Percentiles rank a stretch among this genome's conserved stretches.
phyloP scores from a whole-genome alignment of 2,329 filamentous ascomycete species.

The Fusarium coicis region DNA sequence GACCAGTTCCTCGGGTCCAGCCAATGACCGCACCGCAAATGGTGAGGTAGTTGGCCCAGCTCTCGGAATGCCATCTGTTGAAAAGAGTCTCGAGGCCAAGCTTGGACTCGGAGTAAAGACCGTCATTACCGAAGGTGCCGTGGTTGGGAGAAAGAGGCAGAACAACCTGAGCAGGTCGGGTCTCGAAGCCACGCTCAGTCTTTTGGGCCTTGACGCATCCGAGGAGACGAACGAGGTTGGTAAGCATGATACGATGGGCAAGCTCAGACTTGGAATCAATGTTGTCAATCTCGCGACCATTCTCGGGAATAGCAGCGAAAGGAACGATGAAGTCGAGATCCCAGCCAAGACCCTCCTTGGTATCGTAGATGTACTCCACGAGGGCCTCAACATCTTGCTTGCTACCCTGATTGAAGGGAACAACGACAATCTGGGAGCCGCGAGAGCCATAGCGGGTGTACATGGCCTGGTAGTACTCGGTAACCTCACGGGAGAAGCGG shows the following conservation, averaged over 20 bases:
- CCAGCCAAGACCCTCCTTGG: slow-evolving; percentile 97
- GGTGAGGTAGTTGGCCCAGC: slow-evolving; percentile 96
- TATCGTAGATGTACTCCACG: slow-evolving; percentile 94
- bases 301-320: slow-evolving; percentile 97
- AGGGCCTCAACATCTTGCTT: slow-evolving; percentile 97
- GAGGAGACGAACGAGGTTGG: slow-evolving; percentile 91
- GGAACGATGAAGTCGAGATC: slow-evolving; percentile 96
- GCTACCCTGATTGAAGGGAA: slow-evolving; percentile 98
- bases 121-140: slow-evolving; percentile 97
- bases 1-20: slow-evolving; percentile 97
- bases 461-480: slow-evolving; percentile 99
- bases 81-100: slow-evolving; percentile 96
- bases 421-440: slow-evolving; percentile 95
- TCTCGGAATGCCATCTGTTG: slow-evolving; percentile 98
- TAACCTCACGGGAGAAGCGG: slow-evolving; percentile 95
- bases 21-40: slow-evolving; percentile 98
- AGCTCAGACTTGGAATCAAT: slow-evolving; percentile 98
- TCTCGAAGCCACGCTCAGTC: slow-evolving; percentile 87
- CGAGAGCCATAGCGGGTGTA: slow-evolving; percentile 93
- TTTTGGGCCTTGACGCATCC: slow-evolving; percentile 94
- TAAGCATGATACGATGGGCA: slow-evolving; percentile 98
- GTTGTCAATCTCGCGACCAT: slow-evolving; percentile 94
- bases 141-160: slow-evolving; percentile 97
- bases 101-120: slow-evolving; percentile 98
- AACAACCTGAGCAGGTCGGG: slow-evolving; percentile 94